Evolutionary conservation across 345 rosid genomes (phyloP).

Genomic region (Acer campestre): DNA sequence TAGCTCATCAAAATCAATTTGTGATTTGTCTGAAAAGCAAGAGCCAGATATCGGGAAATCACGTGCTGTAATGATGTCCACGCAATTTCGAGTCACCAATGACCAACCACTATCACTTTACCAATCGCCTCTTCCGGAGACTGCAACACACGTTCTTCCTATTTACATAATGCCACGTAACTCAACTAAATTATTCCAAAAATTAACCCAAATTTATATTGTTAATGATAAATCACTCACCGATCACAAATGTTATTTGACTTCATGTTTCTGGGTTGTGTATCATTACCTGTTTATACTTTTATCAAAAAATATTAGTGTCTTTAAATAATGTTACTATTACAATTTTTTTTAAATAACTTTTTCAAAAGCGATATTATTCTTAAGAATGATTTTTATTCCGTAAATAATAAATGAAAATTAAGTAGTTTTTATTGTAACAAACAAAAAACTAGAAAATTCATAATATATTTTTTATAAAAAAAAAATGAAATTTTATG

Average conservation of each 20-base stretch:
- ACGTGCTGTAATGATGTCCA: slow-evolving; percentile 30
- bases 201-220: too few species aligned
- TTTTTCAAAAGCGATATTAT: not conserved
- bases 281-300: too few species aligned
- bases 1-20: too few species aligned
- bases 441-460: not conserved
- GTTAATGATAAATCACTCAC: too few species aligned
- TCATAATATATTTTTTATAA: not conserved
- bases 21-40: not conserved
- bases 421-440: not conserved
- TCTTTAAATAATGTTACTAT: too few species aligned
- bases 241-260: too few species aligned
- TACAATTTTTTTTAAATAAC: too few species aligned
- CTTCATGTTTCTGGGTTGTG: too few species aligned
- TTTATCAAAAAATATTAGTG: too few species aligned
- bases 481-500: too few species aligned
- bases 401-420: not conserved
- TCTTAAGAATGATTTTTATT: not conserved
- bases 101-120: not conserved
- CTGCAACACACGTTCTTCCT: not conserved
- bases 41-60: slow-evolving; percentile 12
- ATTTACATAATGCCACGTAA: too few species aligned
- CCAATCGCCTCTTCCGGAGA: not conserved
- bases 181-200: too few species aligned
- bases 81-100: not conserved